phyloP scores from a whole-genome alignment of 2,329 filamentous ascomycete genomes.

The Fusarium armeniacum region DNA sequence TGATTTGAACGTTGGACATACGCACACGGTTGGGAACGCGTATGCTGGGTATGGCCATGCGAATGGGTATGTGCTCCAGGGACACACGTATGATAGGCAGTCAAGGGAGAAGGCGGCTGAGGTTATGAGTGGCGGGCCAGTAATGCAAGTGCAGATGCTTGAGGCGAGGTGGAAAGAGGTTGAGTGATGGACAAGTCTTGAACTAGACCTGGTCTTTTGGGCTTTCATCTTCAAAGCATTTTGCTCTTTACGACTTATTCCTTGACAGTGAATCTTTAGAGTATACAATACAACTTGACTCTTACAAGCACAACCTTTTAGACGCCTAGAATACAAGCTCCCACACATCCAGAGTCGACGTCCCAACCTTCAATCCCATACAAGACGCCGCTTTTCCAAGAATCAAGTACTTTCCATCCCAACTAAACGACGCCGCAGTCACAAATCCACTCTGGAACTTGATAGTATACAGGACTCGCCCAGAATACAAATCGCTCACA shows the following conservation, averaged over 20 bases:
- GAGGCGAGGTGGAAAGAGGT: slow-evolving; percentile 55
- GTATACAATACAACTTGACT: slow-evolving; percentile 5
- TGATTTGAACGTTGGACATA: slow-evolving; percentile 36
- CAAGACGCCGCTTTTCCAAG: slow-evolving; percentile 50
- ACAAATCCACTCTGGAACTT: slow-evolving; percentile 50
- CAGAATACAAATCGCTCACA: slow-evolving; percentile 54
- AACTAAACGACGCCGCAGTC: slow-evolving; percentile 54
- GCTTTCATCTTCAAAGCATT: neutral
- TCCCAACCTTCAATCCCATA: slow-evolving; percentile 43
- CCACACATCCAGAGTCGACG: slow-evolving; percentile 51
- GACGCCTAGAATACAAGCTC: slow-evolving; percentile 47
- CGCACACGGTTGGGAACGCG: slow-evolving; percentile 50
- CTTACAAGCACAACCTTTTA: slow-evolving; percentile 16
- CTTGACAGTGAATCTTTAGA: neutral
- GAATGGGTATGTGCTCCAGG: slow-evolving; percentile 51
- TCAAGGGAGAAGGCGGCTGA: slow-evolving; percentile 36
- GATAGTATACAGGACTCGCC: slow-evolving; percentile 53
- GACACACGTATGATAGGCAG: slow-evolving; percentile 52
- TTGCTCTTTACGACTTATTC: neutral
- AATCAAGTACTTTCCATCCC: slow-evolving; percentile 50
- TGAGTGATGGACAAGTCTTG: slow-evolving; percentile 45
- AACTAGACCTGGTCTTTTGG: neutral
- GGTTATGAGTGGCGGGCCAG: slow-evolving; percentile 22
- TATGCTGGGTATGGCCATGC: slow-evolving; percentile 53
- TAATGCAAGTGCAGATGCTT: slow-evolving; percentile 48